phyloP scores from a whole-genome alignment of 2,329 filamentous ascomycete species.

The Sporothrix phasma region DNA sequence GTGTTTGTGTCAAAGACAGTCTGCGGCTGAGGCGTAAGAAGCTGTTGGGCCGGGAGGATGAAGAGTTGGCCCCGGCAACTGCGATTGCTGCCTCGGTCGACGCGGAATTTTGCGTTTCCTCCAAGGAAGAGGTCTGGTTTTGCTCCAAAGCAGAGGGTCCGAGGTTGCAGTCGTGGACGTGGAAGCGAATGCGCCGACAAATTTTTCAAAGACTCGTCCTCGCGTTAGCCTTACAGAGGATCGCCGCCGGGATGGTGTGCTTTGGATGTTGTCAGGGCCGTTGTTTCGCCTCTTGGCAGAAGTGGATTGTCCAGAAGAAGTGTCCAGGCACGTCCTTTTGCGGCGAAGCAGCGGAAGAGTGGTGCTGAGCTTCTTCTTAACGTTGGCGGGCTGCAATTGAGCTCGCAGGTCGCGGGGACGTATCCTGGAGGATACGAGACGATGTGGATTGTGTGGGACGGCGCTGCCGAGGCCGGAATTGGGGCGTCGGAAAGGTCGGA shows the following conservation, averaged over 20 bases:
- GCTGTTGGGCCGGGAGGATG: constrained; percentile 17
- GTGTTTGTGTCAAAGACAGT: constrained; percentile 15
- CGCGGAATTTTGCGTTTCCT: not conserved
- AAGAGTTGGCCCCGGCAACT: not conserved
- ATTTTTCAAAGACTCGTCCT: constrained; percentile 22
- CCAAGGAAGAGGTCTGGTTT: not conserved
- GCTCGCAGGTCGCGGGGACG: constrained; percentile 31
- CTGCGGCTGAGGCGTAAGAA: constrained; percentile 23
- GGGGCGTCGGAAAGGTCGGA: constrained; percentile 28
- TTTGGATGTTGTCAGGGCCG: not conserved
- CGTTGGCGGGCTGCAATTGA: not conserved
- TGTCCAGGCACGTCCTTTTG: not conserved
- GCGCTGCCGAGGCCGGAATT: constrained; percentile 41
- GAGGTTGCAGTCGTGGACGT: not conserved
- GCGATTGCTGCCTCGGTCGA: not conserved
- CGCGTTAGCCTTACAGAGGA: not conserved
- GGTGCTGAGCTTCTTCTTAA: not conserved
- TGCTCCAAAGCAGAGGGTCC: not conserved
- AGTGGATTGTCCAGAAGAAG: not conserved
- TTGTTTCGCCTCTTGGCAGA: not conserved
- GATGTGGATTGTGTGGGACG: constrained; percentile 48
- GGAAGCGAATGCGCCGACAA: constrained; percentile 23
- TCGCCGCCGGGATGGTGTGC: not conserved
- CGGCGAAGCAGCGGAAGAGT: not conserved
- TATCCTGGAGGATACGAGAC: constrained; percentile 36